Base-by-base conservation (phyloP, 139 green algal species). In the Astrephomene gubernaculifera region DNA sequence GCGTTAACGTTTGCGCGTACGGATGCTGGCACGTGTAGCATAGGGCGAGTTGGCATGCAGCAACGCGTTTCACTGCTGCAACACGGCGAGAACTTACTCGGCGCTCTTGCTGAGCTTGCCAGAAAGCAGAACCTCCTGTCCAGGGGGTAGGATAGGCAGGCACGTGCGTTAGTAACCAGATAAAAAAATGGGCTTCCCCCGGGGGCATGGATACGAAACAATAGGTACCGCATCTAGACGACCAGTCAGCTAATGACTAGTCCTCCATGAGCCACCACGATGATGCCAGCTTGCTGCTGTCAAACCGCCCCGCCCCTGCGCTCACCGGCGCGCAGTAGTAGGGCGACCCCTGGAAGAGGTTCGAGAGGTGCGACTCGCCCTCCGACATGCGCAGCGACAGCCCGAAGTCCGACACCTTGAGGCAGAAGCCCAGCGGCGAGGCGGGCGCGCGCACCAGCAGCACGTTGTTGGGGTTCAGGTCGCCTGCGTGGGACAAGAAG, bases 401-500 rank as follows among this genome's bases (percentile, higher is more conserved):
- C 70, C 81, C 81, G 25, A 87, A 87, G 69, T 87, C 81, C 25
- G 81, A 54, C 53, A 87, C 70, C 54, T 87, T 84, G 43, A 84
- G 78, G 33, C 61, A 74, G 60, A 67, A 84, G 8, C 64, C 78
- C 78, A 84, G 64, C 41, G 43, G 6, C 1, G 63, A 52, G n/a
- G 24, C 78, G 10, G 61, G 78, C 6, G 78, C 43, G 24, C 60
- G 78, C 21, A 74, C 35, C 61, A 84, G 43, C 78, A 84, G 63
- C 78, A 84, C 78, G 78, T 84, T 84, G 43, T 80, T 80, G 60
- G 83, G 70, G 45, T 91, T 91, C 9, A 91, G 83, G 71, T 91
- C 87, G 78, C 87, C 76, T 83, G 57, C 31, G 17, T 8, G n/a
- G 1, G 43, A 57, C 12, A 57, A 17, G 49, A 57, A 17, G 49